Base-by-base conservation (phyloP, 129 eudicot species). In the Helianthus tuberosus region DNA sequence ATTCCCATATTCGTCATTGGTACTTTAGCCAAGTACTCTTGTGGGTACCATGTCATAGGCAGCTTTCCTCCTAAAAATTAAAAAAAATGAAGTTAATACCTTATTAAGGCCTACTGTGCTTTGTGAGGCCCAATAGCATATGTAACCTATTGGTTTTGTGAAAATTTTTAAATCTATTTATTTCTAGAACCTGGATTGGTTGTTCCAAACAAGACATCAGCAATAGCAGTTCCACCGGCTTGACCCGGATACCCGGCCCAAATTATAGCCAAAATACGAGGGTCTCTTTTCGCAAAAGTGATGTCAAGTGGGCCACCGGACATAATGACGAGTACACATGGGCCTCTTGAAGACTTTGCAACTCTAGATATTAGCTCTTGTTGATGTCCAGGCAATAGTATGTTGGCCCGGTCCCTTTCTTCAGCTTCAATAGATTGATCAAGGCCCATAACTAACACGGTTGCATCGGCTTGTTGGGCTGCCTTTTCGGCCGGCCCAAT, bases 211-310 rank as follows among this genome's bases (percentile, higher is more conserved):
- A 88, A 16, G 50, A 90, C 82, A 79, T 94, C 96, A 3, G 96
- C 93, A 11, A 94, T 90, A 5, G 97, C 98, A 4, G 96, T 78
- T 13, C 98, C 98, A 8, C 98, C 98, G 2, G 92, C 83, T 81
- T 94, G 96, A 8, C 98, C 98, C 2, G 98, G 98, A 57, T 94
- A 94, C n/a, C 98, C 97, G 10, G 80, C 98, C 98, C 98, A 94
- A 15, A 90, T 44, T 14, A 90, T 94, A 53, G 96, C 86, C 9
- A 75, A 55, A 73, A 94, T 80, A 1, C 58, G 77, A 3, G 97
- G 96, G 75, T 94, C 89, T 15, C 75, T 83, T 70, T 77, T 86
- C 1, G 89, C 97, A 59, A 90, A 94, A 59, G 87, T 39, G 43
- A 90, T 75, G 73, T 94, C 98, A 67, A 94, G 16, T 1, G 98